phyloP scores from a whole-genome alignment of 306 rosid species.

The Echinosophora koreensis region DNA sequence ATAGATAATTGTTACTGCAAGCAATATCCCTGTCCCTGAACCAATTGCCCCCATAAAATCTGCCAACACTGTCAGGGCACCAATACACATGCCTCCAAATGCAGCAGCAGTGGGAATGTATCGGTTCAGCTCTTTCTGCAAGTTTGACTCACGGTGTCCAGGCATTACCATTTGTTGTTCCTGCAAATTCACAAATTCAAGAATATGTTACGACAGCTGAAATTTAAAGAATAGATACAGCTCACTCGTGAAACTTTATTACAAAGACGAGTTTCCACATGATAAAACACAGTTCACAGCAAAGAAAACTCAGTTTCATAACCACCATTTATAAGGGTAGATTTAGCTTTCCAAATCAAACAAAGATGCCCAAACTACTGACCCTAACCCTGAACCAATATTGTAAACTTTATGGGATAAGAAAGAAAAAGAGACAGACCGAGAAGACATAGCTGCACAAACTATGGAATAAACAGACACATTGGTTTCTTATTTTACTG shows the following conservation, averaged over 20 bases:
- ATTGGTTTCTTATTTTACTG: not conserved
- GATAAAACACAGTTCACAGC: not conserved
- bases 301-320: constrained; percentile 5
- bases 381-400: not conserved
- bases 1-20: constrained; percentile 91
- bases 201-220: not conserved
- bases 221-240: constrained; percentile 13
- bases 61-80: constrained; percentile 90
- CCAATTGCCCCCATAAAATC: constrained; percentile 99
- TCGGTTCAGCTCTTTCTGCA: constrained; percentile 87
- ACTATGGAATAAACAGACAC: not conserved
- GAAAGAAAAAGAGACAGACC: not conserved
- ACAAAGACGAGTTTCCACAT: not conserved
- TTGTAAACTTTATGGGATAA: not conserved
- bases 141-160: constrained; percentile 88
- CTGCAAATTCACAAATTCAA: constrained; percentile 53
- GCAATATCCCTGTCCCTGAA: constrained; percentile 88
- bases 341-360: not conserved
- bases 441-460: not conserved
- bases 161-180: constrained; percentile 99
- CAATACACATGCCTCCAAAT: constrained; percentile 91
- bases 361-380: constrained; percentile 10
- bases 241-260: not conserved
- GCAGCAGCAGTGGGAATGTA: constrained; percentile 97
- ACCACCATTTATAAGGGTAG: not conserved